These are phyloP conservation scores for Cicer cuneatum DNA, from an alignment of 306 rosid genomes.

Conservation along the genomic window DNA sequence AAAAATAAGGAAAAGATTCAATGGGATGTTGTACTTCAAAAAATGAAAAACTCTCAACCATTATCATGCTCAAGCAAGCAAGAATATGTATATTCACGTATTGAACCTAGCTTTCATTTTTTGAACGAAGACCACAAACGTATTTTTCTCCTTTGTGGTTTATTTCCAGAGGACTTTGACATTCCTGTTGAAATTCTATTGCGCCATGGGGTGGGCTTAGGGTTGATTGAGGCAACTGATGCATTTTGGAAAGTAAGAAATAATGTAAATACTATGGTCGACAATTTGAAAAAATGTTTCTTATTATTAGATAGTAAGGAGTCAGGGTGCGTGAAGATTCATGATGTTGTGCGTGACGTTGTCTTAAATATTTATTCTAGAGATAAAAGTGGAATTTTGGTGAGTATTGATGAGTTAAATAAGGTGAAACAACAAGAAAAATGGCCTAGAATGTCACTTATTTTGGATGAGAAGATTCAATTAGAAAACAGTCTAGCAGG, in stretches of 20 bases:
- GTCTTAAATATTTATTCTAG: neutral
- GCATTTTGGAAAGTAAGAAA: neutral
- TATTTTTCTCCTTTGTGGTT: neutral
- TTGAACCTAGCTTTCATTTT: neutral
- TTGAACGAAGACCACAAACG: neutral
- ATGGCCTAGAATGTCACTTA: slow-evolving; percentile 12
- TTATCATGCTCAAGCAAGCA: neutral
- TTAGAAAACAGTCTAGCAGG: neutral
- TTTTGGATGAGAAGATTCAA: neutral
- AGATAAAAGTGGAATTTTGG: neutral
- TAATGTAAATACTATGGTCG: neutral
- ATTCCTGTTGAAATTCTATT: neutral
- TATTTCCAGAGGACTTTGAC: neutral
- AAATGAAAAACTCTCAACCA: slow-evolving; percentile 4
- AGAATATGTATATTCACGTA: neutral
- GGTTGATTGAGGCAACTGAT: neutral
- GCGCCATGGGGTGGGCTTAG: neutral
- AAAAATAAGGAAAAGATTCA: neutral
- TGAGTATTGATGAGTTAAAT: neutral
- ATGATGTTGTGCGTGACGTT: neutral
- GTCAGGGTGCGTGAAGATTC: neutral
- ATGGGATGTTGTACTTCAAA: slow-evolving; percentile 42
- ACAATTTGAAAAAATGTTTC: neutral
- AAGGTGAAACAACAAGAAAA: neutral
- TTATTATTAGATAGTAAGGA: neutral